Evolutionary conservation across 2,329 filamentous ascomycete species (phyloP), one percentile per base, ranked within the genome.

Genomic region (Claviceps maximensis): DNA sequence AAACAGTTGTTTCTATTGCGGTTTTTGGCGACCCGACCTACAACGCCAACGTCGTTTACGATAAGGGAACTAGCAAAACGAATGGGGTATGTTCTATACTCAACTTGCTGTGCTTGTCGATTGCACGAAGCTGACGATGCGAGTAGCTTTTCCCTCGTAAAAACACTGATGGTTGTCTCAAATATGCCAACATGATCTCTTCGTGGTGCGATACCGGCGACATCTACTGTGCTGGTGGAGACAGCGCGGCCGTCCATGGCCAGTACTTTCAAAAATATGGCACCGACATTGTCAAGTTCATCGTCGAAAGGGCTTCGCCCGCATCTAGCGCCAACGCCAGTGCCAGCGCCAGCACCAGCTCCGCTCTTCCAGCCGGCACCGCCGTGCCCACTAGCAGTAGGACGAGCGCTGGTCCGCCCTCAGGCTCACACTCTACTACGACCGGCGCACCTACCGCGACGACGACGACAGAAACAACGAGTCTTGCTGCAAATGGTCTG

Each of bases 121-220:
- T 31, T 47, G 31, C 25, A 8, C 4, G 27, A 29, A 29, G 27
- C 51, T 53, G 17, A 53, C 45, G 17, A 46, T 10, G 13, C 29
- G 17, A 53, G 38, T 42, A 72, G 70, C 56, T 71, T 50, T 71
- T 72, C 54, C 48, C 57, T 36, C 69, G 70, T 44, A 58, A 62
- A n/a, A 60, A 69, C 53, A 58, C 62, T 45, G 62, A 59, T 38
- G 58, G 60, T 15, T 72, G 70, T 61, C 60, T 68, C 55, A 57
- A 62, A 38, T 69, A 70, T 58, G 58, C 60, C 52, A 56, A 63
- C 58, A 65, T 65, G 36, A 58, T 73, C 46, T 60, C 64, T 46
- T 70, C 70, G 3, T 73, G 67, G 60, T 73, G 70, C 60, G 70
- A 73, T 60, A 64, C 57, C 0, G 69, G 69, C 48, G 72, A 74